Evolutionary conservation across 805 yeast genomes (phyloP).

Genomic region (Ogataea nonfermentans): DNA sequence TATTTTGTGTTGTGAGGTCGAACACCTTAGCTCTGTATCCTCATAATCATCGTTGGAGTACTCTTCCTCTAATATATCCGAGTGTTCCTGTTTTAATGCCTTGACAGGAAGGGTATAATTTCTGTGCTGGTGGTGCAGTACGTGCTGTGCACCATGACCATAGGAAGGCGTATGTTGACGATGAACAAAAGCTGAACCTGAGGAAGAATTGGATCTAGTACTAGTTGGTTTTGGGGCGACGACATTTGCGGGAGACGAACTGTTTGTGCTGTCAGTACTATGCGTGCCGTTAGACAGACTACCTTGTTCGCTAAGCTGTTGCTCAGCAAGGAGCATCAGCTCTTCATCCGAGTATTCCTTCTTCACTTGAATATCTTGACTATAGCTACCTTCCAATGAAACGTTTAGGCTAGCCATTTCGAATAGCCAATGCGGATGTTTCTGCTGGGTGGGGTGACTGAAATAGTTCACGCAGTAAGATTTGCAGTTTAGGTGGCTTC

Average conservation of each 20-base stretch:
- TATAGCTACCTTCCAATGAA: neutral
- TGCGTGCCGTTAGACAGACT: neutral
- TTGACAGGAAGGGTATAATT: slow-evolving; percentile 14
- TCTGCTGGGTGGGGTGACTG: slow-evolving; percentile 3
- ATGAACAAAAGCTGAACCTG: slow-evolving; percentile 24
- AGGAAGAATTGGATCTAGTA: slow-evolving; percentile 4
- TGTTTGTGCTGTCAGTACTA: neutral
- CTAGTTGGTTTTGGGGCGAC: neutral
- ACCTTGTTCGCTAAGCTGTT: neutral
- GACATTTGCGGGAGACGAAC: neutral
- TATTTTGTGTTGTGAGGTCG: slow-evolving; percentile 1
- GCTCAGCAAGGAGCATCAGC: neutral
- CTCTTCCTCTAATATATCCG: slow-evolving; percentile 2
- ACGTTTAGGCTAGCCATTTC: too few relatives aligned
- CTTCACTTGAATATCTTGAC: neutral
- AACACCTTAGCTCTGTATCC: neutral
- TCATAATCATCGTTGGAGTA: neutral
- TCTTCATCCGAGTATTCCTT: slow-evolving; percentile 3
- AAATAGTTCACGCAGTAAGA: neutral
- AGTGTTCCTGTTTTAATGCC: slow-evolving; percentile 6
- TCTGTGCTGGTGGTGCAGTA: slow-evolving; percentile 17
- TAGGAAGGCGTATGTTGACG: slow-evolving; percentile 21
- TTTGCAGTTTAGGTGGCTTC: too few relatives aligned
- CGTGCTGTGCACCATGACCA: slow-evolving; percentile 25
- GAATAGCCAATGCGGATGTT: neutral